Percentiles rank a stretch among this genome's conserved stretches.
Conservation (phyloP, 192 early-diverging fungal genomes). For the Umbelopsis sp. region DNA sequence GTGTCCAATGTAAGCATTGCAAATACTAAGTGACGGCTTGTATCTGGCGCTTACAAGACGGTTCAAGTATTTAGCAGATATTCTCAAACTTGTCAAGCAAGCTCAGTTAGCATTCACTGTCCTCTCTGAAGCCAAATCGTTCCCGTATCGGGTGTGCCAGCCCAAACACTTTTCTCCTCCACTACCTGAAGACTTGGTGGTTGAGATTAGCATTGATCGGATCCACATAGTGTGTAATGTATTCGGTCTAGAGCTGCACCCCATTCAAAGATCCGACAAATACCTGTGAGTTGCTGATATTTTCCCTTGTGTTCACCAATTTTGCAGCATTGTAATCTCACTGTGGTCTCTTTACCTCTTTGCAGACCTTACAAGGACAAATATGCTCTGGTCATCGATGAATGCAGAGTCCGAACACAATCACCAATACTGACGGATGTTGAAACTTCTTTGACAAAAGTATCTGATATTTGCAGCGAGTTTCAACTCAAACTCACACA, state of each 20-base stretch:
- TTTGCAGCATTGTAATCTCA: not conserved
- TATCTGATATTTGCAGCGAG: slow-evolving; percentile 13
- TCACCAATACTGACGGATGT: slow-evolving; percentile 37
- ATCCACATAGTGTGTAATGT: slow-evolving; percentile 36
- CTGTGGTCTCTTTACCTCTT: not conserved
- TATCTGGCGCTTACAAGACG: not conserved
- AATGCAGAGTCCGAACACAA: slow-evolving; percentile 35
- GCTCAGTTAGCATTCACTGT: slow-evolving; percentile 34
- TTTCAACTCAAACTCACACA: slow-evolving; percentile 11
- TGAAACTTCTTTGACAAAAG: slow-evolving; percentile 19
- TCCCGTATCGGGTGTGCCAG: slow-evolving; percentile 41
- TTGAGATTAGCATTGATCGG: slow-evolving; percentile 36
- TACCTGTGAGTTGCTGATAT: slow-evolving; percentile 21
- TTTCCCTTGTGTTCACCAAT: not conserved
- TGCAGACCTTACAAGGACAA: slow-evolving; percentile 39
- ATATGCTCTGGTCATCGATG: slow-evolving; percentile 24
- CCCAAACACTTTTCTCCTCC: slow-evolving; percentile 39
- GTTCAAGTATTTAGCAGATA: slow-evolving; percentile 30
- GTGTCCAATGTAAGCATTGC: not conserved
- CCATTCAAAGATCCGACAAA: slow-evolving; percentile 19
- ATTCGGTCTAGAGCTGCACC: slow-evolving; percentile 26
- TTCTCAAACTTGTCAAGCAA: slow-evolving; percentile 29
- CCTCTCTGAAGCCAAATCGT: slow-evolving; percentile 33
- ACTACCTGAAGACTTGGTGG: slow-evolving; percentile 35
- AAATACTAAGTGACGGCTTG: not conserved